Evolutionary conservation across 306 rosid genomes (phyloP).

Genomic region (Alnus rubra): DNA sequence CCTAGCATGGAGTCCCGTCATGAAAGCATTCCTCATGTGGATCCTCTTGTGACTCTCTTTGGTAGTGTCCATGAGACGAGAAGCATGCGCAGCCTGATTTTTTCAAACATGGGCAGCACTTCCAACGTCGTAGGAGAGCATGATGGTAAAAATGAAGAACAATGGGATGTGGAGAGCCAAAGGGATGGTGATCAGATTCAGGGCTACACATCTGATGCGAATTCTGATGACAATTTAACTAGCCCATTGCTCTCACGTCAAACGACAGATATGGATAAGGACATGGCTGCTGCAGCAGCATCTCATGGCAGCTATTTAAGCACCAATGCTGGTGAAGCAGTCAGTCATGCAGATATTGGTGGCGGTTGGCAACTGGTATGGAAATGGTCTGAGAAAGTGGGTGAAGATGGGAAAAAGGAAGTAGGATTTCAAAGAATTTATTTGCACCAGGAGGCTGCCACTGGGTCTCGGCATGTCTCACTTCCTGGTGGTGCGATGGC

Average conservation of each 20-base stretch:
- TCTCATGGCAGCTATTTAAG: conserved; percentile 61
- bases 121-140: conserved; percentile 80
- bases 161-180: conserved; percentile 92
- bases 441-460: conserved; percentile 79
- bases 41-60: conserved; percentile 87
- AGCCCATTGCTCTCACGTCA: conserved; percentile 89
- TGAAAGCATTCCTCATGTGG: conserved; percentile 72
- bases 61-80: conserved; percentile 89
- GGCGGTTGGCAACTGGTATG: conserved; percentile 98
- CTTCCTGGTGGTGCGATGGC: conserved; percentile 61
- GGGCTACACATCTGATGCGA: conserved; percentile 67
- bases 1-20: conserved; percentile 59
- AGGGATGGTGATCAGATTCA: conserved; percentile 58
- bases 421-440: conserved; percentile 86
- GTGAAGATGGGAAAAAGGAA: conserved; percentile 73
- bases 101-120: conserved; percentile 95
- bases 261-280: conserved; percentile 77
- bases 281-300: conserved; percentile 38
- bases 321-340: conserved; percentile 61
- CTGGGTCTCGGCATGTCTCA: conserved; percentile 64
- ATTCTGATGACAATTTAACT: conserved; percentile 73
- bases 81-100: conserved; percentile 84
- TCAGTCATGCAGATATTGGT: conserved; percentile 78
- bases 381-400: conserved; percentile 89
- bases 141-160: conserved; percentile 72